Base-by-base conservation (phyloP, 2,329 filamentous ascomycete genomes). In the Fusarium chlamydosporum region DNA sequence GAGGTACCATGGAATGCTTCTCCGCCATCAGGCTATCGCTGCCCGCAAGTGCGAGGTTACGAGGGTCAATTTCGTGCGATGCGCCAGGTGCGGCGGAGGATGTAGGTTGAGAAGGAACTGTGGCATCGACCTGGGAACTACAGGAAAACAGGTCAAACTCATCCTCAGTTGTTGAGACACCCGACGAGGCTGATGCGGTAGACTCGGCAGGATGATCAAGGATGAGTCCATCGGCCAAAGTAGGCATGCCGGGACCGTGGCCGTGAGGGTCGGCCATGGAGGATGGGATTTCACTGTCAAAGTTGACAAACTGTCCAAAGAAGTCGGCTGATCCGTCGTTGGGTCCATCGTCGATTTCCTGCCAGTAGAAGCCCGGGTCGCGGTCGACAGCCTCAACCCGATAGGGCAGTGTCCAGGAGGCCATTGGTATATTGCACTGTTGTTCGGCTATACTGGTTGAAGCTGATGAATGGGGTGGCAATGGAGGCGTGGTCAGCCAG, bases 241-340 rank as follows among this genome's bases (percentile, higher is more conserved):
- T 56, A 15, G 74, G 61, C 51, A 77, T 71, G 42, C 71, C 59
- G 40, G 74, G 55, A 54, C 70, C 57, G 18, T 66, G 59, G 15
- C 58, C 56, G 48, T 72, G 68, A 41, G 72, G 62, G 55, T 61
- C 67, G 26, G 65, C 61, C 62, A 68, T 72, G 37, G 72, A 63
- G 10, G 72, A 58, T 23, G 62, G 54, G n/a, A 70, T 69, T 48
- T 74, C 74, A 56, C 61, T 72, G 35, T 79, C 79, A 57, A 80
- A 77, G 74, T 80, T 74, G 67, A 80, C 72, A 58, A 79, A 80
- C 68, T 80, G 76, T 18, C 76, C 75, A 56, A 80, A 79, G 50
- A 80, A 73, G 67, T 80, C 79, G 68, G 65, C 74, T 29, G 74
- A 67, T 41, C 70, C 70, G 47, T 78, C 76, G 33, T 72, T 75